phyloP scores from a whole-genome alignment of 495 filamentous ascomycete species.

The Penicillium longicatenatum region DNA sequence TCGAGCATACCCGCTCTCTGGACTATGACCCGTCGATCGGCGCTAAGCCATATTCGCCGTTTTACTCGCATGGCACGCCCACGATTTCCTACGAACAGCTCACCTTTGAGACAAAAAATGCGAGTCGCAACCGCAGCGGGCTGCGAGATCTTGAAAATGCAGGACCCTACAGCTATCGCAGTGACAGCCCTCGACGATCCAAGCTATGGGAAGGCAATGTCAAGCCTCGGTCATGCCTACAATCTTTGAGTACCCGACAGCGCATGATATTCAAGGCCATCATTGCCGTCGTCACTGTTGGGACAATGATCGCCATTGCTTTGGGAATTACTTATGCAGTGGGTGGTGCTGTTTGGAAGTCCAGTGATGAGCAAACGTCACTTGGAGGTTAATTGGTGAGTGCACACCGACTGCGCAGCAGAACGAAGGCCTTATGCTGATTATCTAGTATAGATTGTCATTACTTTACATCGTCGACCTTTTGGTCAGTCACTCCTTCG shows the following conservation, averaged over 20 bases:
- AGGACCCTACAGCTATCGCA: conserved; percentile 21
- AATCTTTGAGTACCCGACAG: conserved; percentile 50
- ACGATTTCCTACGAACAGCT: conserved; percentile 50
- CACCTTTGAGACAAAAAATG: conserved; percentile 39
- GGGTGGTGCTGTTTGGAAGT: conserved; percentile 59
- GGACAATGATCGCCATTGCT: conserved; percentile 60
- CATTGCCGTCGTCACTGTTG: conserved; percentile 59
- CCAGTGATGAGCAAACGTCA: conserved; percentile 28
- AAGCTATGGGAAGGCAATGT: conserved; percentile 47
- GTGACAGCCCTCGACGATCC: conserved; percentile 30
- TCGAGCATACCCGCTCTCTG: conserved; percentile 11
- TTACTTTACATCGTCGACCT: neutral
- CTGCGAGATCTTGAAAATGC: conserved; percentile 36
- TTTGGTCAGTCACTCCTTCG: neutral
- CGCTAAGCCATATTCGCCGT: conserved; percentile 58
- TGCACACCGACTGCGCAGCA: neutral
- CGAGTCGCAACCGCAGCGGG: conserved; percentile 19
- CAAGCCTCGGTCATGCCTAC: conserved; percentile 35
- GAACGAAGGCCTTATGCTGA: neutral
- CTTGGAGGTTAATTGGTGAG: conserved; percentile 19
- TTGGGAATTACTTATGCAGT: conserved; percentile 64
- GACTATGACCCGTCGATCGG: conserved; percentile 47
- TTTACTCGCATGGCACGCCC: conserved; percentile 58
- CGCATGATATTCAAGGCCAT: conserved; percentile 52
- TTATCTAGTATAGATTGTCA: neutral